Base-by-base conservation (phyloP, 495 filamentous ascomycete species). In the Tuber borchii region DNA sequence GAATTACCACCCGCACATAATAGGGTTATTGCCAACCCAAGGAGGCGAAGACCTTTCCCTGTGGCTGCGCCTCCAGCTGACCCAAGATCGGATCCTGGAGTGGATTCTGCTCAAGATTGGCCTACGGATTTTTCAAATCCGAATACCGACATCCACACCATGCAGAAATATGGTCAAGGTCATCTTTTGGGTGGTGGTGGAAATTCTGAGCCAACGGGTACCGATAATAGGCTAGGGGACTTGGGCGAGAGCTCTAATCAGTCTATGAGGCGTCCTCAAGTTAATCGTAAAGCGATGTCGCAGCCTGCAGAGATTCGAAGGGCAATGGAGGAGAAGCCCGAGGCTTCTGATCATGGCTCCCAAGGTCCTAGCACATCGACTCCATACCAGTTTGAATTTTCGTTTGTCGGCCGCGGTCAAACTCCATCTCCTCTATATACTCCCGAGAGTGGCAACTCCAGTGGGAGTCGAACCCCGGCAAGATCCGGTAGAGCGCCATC, bases 301-400 rank as follows among this genome's bases (percentile, higher is more conserved):
- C 80, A 82, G 42, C 85, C 83, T 69, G 75, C 84, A 17, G 83
- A 85, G 71, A 83, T 87, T 40, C 83, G 84, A 73, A 80, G 85
- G 42, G 78, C 81, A 34, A 78, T 85, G 65, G 86, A 86, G 74
- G 86, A 86, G 73, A 77, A 74, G 22, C 44, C 74, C 31, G 26
- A 65, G 72, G 20, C 26, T 34, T 43, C 46, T 14, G 69, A 37
- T 37, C 12, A 31, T 45, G 31, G 42, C 17, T 19, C 48, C 19
- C 74, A 39, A 0, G 72, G 20, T 14, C 26, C 71, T 9, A 39
- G 16, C 34, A 73, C 75, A 20, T 73, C 37, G 17, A 48, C 69
- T 44, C 9, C 69, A 16, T 75, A 73, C 22, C 39, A 79, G 48
- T 75, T 76, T 44, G 69, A 73, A 20, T 40, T 79, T 79, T 73